phyloP scores from a whole-genome alignment of 768 basidiomycete species.

The Peribolospora baueri region DNA sequence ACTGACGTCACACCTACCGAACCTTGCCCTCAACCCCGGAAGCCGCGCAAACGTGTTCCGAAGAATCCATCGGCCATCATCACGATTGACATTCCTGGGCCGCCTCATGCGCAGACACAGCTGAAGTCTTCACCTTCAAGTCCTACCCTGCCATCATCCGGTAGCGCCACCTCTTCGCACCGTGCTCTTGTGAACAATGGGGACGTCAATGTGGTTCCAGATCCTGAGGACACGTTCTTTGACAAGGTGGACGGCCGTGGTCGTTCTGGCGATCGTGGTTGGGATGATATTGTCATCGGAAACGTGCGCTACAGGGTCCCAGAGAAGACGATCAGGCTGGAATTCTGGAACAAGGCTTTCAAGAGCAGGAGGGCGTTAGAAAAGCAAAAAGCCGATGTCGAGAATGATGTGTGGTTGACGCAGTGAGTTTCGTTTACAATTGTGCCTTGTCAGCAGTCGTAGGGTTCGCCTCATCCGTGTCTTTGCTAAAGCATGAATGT shows the following conservation, averaged over 20 bases:
- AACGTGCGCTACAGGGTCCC: constrained; percentile 63
- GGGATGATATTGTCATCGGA: constrained; percentile 67
- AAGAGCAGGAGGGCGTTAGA: no score
- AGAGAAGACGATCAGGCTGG: constrained; percentile 67
- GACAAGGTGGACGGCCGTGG: neutral
- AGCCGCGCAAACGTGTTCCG: constrained; percentile 6
- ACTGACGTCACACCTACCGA: neutral
- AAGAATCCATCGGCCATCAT: neutral
- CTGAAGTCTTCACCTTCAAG: no score
- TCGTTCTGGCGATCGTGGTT: constrained; percentile 15
- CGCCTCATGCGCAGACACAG: no score
- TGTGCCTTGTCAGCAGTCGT: no score
- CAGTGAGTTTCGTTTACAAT: no score
- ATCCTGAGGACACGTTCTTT: constrained; percentile 27
- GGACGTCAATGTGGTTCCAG: constrained; percentile 59
- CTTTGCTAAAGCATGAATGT: no score
- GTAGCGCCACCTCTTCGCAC: constrained; percentile 48
- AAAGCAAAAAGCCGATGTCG: no score
- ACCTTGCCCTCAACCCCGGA: neutral
- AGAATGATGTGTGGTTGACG: no score
- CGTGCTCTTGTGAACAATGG: constrained; percentile 65
- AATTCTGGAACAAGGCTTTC: constrained; percentile 62
- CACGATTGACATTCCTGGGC: no score
- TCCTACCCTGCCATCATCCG: constrained; percentile 7
- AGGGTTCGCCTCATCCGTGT: no score